Evolutionary conservation across 2,329 filamentous ascomycete genomes (phyloP), one percentile per base, ranked within the genome.

Genomic region (Exserohilum turcica): DNA sequence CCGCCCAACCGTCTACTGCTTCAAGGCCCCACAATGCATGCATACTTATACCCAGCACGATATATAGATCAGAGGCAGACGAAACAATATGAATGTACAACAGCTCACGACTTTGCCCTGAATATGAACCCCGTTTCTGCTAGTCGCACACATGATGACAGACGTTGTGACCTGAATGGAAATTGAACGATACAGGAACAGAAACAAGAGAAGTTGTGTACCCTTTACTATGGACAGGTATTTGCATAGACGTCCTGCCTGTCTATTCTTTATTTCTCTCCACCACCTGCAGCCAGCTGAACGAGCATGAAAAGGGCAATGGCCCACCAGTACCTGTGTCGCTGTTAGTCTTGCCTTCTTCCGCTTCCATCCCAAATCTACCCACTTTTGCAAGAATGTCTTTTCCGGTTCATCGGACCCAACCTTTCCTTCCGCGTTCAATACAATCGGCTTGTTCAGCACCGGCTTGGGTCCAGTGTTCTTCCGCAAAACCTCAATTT

Each of bases 351-450:
- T 33, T 18, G 6, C 3, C 12, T 10, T 27, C n/a, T n/a, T 13
- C 8, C 31, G 12, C 9, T 29, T 9, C 6, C 15, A 32, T 18
- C 18, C 18, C 45, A 35, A 8, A 21, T 12, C 24, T 38, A 73
- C 77, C 61, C 60, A 80, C 78, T 82, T 82, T 61, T 81, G 79
- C 57, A 82, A 65, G 59, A 82, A 81, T 3, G 72, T 73, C 74
- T 80, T 81, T 65, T 82, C 77, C 7, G 73, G 72, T 64, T 79
- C 77, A 59, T 77, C 72, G 16, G 54, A 66, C 5, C 73, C 76
- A 43, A 86, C 77, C 58, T 76, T 78, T 0, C 85, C 85, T 42
- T 80, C 77, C 24, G 82, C 79, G 61, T 84, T 84, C 57, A 84
- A 74, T 47, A 82, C 74, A 44, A 83, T 79, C 0, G 83, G 82